Base-by-base conservation (phyloP, 106 monocot species). In the Dendrobium nobile region DNA sequence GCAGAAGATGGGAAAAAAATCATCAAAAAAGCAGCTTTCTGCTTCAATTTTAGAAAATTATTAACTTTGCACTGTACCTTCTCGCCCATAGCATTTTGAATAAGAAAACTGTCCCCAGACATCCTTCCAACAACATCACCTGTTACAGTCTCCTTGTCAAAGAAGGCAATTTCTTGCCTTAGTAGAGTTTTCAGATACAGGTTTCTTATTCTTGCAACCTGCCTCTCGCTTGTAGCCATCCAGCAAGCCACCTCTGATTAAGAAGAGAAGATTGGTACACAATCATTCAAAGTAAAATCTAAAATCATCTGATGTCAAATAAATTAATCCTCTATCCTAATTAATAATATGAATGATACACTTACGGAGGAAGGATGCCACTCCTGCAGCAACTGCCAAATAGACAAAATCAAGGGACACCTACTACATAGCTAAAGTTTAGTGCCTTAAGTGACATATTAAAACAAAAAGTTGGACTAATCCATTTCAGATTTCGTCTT, bases 91-190 rank as follows among this genome's bases (percentile, higher is more conserved):
- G 90, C 90, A 77, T 90, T 87, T 79, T 90, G 90, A 24, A 90
- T 90, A 17, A 90, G 75, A 56, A 90, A 75, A 43, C 87, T 90
- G 47, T 90, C 90, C 42, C 90, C 87, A 1, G 90, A 90, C 85
- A 90, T 85, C 82, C 90, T 85, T n/a, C 87, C 90, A 42, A 90
- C 82, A 54, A 90, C 81, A 73, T 90, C 90, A 17, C 90, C 90
- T 7, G 90, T 90, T 47, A 87, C 87, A 20, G 85, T 92, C 80
- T 92, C 87, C 80, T 86, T 87, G 56, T 92, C 92, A 68, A 92
- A 92, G 75, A 92, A 92, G 19, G 89, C 89, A 81, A 92, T 88
- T 82, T 92, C 92, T 84, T 92, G 92, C 44, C 80, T 59, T 72
- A 92, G 33, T 48, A 90, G 87, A 18, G 83, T 83, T 77, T 85